Conservation (phyloP, 768 basidiomycete species). For the Boletus subcaerulescens region DNA sequence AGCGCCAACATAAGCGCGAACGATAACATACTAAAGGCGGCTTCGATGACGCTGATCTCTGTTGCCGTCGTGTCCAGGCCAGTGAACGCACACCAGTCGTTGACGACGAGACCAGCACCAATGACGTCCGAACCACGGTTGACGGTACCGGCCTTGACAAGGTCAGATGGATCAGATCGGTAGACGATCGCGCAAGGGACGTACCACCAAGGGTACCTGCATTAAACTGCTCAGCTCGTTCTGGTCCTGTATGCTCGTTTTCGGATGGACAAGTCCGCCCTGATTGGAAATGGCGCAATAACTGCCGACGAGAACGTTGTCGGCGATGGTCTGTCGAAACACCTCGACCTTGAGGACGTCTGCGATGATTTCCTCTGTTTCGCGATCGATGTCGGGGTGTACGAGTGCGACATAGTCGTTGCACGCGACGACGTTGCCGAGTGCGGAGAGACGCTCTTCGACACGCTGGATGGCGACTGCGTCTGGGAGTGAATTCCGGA, state of each 20-base stretch:
- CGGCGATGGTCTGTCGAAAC: slow-evolving; percentile 95
- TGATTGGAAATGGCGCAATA: slow-evolving; percentile 96
- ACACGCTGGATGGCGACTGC: slow-evolving; percentile 92
- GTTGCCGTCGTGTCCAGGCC: slow-evolving; percentile 99
- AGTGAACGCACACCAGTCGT: slow-evolving; percentile 99
- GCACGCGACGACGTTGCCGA: slow-evolving; percentile 97
- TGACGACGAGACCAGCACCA: slow-evolving; percentile 96
- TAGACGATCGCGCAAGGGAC: slow-evolving; percentile 31
- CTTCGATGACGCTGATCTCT: slow-evolving; percentile 97
- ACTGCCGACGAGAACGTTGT: slow-evolving; percentile 94
- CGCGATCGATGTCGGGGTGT: slow-evolving; percentile 96
- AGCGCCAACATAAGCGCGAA: not conserved
- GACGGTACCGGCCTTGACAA: slow-evolving; percentile 85
- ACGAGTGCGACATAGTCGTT: slow-evolving; percentile 99
- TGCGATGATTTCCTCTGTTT: slow-evolving; percentile 99
- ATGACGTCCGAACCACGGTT: slow-evolving; percentile 98
- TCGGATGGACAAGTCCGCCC: slow-evolving; percentile 96
- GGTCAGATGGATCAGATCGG: not conserved
- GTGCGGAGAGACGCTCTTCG: slow-evolving; percentile 94
- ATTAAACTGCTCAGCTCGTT: slow-evolving; percentile 93
- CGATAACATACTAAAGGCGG: slow-evolving; percentile 81
- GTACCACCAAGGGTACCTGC: slow-evolving; percentile 91
- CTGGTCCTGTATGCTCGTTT: slow-evolving; percentile 95
- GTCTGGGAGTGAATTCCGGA: slow-evolving; percentile 93
- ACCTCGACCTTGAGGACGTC: slow-evolving; percentile 99